A percentile compares a stretch with the other conserved stretches of the same genome.
Evolutionary conservation across 345 rosid genomes (phyloP).

Genomic region (Arabidopsis suecica): DNA sequence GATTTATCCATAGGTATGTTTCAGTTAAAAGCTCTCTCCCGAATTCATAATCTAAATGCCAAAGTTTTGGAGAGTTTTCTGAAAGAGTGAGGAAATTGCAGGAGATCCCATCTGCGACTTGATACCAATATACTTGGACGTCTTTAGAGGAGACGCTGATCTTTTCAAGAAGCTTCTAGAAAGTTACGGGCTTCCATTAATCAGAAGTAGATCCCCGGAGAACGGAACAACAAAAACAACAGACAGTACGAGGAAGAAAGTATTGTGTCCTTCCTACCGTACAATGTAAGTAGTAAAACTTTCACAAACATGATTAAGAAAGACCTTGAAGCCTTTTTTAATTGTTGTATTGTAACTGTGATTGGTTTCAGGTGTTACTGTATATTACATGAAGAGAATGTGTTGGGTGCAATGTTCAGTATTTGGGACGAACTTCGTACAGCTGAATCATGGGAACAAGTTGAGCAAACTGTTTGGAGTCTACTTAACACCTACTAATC

Average conservation of each 20-base stretch:
- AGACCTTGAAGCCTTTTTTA: background rate
- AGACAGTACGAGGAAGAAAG: slow-evolving; percentile 49
- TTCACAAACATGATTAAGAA: background rate
- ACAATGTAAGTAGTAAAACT: slow-evolving; percentile 66
- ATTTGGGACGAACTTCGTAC: slow-evolving; percentile 71
- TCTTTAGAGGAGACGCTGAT: slow-evolving; percentile 73
- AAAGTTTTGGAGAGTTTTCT: slow-evolving; percentile 16
- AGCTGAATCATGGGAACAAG: slow-evolving; percentile 85
- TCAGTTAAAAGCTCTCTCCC: background rate
- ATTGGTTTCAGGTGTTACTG: slow-evolving; percentile 79
- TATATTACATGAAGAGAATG: slow-evolving; percentile 79
- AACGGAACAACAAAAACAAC: slow-evolving; percentile 31
- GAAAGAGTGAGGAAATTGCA: slow-evolving; percentile 43
- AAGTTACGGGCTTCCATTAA: slow-evolving; percentile 74
- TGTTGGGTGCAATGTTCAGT: slow-evolving; percentile 81
- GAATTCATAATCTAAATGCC: background rate
- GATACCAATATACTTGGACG: slow-evolving; percentile 81
- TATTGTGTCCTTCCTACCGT: slow-evolving; percentile 71
- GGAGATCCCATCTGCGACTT: slow-evolving; percentile 84
- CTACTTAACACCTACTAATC: slow-evolving; percentile 63
- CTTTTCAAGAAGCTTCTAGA: slow-evolving; percentile 71
- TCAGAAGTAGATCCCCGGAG: slow-evolving; percentile 44
- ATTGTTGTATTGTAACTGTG: slow-evolving; percentile 15
- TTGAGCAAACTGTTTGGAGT: slow-evolving; percentile 81
- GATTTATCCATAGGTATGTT: slow-evolving; percentile 71